A percentile compares a stretch with the other conserved stretches of the same genome.
phyloP scores from a whole-genome alignment of 139 green algal species.

The Auxenochlorella pyrenoidosa region DNA sequence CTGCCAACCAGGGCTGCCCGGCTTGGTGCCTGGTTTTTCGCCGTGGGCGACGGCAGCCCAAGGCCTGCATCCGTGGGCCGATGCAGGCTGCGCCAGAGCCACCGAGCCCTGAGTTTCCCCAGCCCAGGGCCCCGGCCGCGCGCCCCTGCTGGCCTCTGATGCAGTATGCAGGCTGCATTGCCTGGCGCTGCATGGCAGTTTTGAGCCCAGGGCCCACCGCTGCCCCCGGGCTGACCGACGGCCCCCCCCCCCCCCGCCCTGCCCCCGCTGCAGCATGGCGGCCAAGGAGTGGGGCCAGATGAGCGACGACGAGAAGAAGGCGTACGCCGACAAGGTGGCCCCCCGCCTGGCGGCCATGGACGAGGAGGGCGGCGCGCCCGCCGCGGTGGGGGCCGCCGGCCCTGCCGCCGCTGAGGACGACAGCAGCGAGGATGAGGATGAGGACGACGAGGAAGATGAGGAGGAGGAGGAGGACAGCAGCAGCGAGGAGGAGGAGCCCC shows the following conservation, averaged over 20 bases:
- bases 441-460: background rate
- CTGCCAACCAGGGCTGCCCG: too few relatives aligned
- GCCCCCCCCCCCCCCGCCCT: background rate
- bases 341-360: background rate
- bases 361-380: background rate
- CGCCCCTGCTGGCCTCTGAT: too few relatives aligned
- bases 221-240: too few relatives aligned
- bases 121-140: too few relatives aligned
- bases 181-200: too few relatives aligned
- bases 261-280: background rate
- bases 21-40: too few relatives aligned
- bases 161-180: too few relatives aligned
- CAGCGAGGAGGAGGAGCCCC: constrained; percentile 1
- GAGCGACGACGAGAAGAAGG: constrained; percentile 13
- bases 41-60: too few relatives aligned
- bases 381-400: background rate
- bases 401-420: background rate
- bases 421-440: background rate
- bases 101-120: too few relatives aligned
- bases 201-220: too few relatives aligned
- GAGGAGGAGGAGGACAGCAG: background rate
- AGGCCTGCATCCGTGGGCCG: too few relatives aligned
- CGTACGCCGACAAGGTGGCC: background rate
- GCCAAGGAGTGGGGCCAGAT: constrained; percentile 35
- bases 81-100: too few relatives aligned